A percentile compares a stretch with the other conserved stretches of the same genome.
phyloP scores from a whole-genome alignment of 345 rosid species.

The Combretum micranthum region DNA sequence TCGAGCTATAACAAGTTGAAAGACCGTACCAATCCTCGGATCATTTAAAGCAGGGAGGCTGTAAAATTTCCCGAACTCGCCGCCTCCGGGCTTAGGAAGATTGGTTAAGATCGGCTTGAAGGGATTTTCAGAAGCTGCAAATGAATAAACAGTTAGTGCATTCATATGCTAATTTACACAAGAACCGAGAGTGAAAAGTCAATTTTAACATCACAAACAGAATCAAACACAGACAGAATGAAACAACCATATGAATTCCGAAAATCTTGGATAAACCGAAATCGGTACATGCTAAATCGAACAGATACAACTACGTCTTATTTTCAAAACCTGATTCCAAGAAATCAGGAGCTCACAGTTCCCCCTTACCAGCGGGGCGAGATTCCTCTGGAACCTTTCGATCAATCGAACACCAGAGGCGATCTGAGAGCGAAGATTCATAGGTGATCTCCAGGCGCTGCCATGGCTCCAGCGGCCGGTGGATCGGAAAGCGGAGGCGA shows the following conservation, averaged over 20 bases:
- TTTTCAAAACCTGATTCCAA: not conserved
- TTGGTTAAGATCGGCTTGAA: slow-evolving; percentile 54
- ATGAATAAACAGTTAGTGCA: no score
- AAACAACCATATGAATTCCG: no score
- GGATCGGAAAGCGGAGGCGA: no score
- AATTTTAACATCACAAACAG: no score
- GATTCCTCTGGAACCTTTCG: not conserved
- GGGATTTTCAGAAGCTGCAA: slow-evolving; percentile 62
- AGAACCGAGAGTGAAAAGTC: no score
- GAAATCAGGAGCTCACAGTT: no score
- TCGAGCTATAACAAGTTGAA: not conserved
- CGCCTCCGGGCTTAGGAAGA: slow-evolving; percentile 80
- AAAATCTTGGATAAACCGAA: no score
- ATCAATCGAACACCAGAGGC: not conserved
- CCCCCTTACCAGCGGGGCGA: not conserved
- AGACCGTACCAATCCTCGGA: slow-evolving; percentile 55
- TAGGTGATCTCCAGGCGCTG: not conserved
- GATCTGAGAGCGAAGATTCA: not conserved
- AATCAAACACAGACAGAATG: no score
- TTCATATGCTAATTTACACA: no score
- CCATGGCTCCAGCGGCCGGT: not conserved
- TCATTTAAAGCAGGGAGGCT: slow-evolving; percentile 70
- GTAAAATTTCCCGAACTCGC: slow-evolving; percentile 71
- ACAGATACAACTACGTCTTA: slow-evolving; percentile 4
- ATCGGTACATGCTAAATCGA: not conserved